These are phyloP conservation scores for Blastomyces parvus DNA, from an alignment of 2,329 filamentous ascomycete species.

Conservation along the genomic window DNA sequence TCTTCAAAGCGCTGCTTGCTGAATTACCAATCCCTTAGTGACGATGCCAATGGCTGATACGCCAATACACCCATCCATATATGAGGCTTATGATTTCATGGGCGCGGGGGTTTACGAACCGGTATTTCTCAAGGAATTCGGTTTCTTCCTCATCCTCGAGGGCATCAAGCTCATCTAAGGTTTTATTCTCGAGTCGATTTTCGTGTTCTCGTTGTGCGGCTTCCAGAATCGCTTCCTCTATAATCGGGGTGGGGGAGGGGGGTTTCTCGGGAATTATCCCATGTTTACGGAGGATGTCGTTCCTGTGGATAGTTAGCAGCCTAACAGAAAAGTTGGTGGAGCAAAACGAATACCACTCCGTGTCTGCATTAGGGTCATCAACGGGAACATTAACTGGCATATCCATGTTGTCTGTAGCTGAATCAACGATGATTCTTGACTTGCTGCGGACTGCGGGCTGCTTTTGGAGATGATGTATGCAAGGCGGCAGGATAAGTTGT, in stretches of 20 bases:
- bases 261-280: conserved; percentile 97
- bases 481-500: conserved; percentile 7
- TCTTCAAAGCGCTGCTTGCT: conserved; percentile 77
- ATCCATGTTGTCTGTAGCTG: conserved; percentile 35
- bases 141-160: conserved; percentile 96
- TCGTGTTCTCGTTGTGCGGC: conserved; percentile 77
- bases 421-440: background rate
- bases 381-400: conserved; percentile 68
- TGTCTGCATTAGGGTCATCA: conserved; percentile 92
- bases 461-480: no score
- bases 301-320: conserved; percentile 51
- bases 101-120: conserved; percentile 33
- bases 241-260: conserved; percentile 87
- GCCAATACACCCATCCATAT: background rate
- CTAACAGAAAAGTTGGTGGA: background rate
- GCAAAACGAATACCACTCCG: conserved; percentile 60
- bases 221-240: conserved; percentile 85
- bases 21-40: conserved; percentile 1
- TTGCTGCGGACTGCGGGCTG: no score
- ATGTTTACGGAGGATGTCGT: conserved; percentile 95
- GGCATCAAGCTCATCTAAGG: conserved; percentile 84
- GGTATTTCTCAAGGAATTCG: conserved; percentile 76
- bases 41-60: background rate
- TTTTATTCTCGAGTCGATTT: conserved; percentile 86
- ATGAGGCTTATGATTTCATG: background rate